A percentile compares a stretch with the other conserved stretches of the same genome.
phyloP scores from a whole-genome alignment of 2,329 filamentous ascomycete genomes.

The Blastomyces silverae region DNA sequence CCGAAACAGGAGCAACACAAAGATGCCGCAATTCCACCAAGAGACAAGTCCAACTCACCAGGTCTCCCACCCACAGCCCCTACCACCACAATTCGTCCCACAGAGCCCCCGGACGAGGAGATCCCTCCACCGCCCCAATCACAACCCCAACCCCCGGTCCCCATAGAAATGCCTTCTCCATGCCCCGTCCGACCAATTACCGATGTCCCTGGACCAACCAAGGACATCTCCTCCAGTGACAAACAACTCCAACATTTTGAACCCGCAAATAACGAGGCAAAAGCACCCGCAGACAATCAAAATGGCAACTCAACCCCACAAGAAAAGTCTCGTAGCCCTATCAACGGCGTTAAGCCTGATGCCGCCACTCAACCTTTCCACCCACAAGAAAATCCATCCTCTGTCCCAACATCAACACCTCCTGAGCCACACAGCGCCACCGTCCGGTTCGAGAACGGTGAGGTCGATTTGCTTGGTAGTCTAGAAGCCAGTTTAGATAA shows the following conservation, averaged over 20 bases:
- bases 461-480: constrained; percentile 44
- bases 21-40: constrained; percentile 12
- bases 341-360: background rate
- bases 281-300: background rate
- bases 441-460: constrained; percentile 29
- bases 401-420: background rate
- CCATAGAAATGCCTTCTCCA: background rate
- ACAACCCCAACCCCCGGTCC: background rate
- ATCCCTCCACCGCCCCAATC: background rate
- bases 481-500: constrained; percentile 40
- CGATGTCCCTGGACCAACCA: background rate
- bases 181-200: background rate
- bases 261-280: background rate
- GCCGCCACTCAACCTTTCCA: background rate
- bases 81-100: constrained; percentile 5
- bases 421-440: constrained; percentile 6
- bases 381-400: background rate
- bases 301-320: background rate
- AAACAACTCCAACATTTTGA: background rate
- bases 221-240: background rate
- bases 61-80: constrained; percentile 17
- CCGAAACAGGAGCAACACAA: constrained; percentile 10
- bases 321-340: background rate
- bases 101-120: background rate
- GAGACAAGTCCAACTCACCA: constrained; percentile 18